A percentile compares a stretch with the other conserved stretches of the same genome.
Conservation (phyloP, 495 filamentous ascomycete species). For the Alectoria sarmentosa region DNA sequence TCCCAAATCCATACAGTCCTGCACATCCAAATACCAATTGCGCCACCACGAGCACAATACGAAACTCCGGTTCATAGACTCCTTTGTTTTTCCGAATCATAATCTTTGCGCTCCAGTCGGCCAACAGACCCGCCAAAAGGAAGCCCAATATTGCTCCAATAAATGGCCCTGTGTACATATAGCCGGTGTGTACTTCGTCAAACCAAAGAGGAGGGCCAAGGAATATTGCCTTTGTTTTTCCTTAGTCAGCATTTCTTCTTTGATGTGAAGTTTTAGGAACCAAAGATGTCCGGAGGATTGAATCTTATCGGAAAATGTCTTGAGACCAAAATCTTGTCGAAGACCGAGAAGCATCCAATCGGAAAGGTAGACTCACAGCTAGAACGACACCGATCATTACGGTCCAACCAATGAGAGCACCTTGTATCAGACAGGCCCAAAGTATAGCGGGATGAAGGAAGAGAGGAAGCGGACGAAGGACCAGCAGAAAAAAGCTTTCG, state of each 20-base stretch:
- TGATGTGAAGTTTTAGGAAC: not conserved
- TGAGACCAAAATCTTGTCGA: not conserved
- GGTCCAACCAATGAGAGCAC: constrained; percentile 87
- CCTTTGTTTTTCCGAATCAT: constrained; percentile 73
- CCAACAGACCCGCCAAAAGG: constrained; percentile 59
- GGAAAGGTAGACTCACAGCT: constrained; percentile 33
- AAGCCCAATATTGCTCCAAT: constrained; percentile 77
- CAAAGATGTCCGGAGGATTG: not conserved
- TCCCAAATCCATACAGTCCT: constrained; percentile 81
- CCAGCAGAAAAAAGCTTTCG: constrained; percentile 52
- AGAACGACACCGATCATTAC: constrained; percentile 88
- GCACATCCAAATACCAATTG: constrained; percentile 69
- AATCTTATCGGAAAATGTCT: not conserved
- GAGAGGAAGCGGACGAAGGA: constrained; percentile 56
- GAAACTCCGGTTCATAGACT: constrained; percentile 87
- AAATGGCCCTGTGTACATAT: constrained; percentile 83
- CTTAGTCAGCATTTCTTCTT: not conserved
- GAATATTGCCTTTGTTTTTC: constrained; percentile 51
- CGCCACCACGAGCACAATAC: constrained; percentile 72
- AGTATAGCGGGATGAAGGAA: constrained; percentile 78
- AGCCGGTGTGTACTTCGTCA: constrained; percentile 73
- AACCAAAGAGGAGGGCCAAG: constrained; percentile 74
- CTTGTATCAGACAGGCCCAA: constrained; percentile 88
- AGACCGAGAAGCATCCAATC: not conserved
- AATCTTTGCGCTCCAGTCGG: constrained; percentile 61